Evolutionary conservation across 768 basidiomycete species (phyloP).

Genomic region (Russula virescens): DNA sequence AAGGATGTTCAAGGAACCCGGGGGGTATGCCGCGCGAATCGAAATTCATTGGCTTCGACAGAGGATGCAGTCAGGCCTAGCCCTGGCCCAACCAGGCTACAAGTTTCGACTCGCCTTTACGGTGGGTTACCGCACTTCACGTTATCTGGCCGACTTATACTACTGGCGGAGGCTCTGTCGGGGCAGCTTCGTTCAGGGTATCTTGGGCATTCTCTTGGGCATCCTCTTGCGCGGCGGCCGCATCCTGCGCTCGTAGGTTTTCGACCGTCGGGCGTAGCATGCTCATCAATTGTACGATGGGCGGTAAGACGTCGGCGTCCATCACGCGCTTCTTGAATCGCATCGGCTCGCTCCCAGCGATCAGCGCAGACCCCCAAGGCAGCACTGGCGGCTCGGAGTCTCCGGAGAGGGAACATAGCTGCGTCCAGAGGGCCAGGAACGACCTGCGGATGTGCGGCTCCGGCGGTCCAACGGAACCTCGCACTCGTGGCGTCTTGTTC

Average conservation of each 20-base stretch:
- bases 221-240: background rate
- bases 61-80: too few species aligned
- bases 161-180: background rate
- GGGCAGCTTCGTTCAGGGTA: background rate
- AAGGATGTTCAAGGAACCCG: too few species aligned
- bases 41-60: too few species aligned
- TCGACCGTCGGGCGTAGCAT: slow-evolving; percentile 6
- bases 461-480: background rate
- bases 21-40: too few species aligned
- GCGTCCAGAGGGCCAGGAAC: slow-evolving; percentile 1
- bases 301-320: background rate
- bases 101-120: too few species aligned
- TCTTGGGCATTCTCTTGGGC: background rate
- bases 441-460: background rate
- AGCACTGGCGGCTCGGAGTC: background rate
- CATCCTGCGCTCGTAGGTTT: background rate
- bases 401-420: background rate
- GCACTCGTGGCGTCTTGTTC: background rate
- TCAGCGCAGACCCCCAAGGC: background rate
- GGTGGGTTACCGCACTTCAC: background rate
- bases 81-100: too few species aligned
- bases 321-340: background rate
- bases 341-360: background rate
- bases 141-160: too few species aligned
- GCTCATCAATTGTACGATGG: slow-evolving; percentile 1